Percentiles rank a stretch among this genome's conserved stretches.
phyloP scores from a whole-genome alignment of 2,329 filamentous ascomycete genomes.

The Fusarium citri region DNA sequence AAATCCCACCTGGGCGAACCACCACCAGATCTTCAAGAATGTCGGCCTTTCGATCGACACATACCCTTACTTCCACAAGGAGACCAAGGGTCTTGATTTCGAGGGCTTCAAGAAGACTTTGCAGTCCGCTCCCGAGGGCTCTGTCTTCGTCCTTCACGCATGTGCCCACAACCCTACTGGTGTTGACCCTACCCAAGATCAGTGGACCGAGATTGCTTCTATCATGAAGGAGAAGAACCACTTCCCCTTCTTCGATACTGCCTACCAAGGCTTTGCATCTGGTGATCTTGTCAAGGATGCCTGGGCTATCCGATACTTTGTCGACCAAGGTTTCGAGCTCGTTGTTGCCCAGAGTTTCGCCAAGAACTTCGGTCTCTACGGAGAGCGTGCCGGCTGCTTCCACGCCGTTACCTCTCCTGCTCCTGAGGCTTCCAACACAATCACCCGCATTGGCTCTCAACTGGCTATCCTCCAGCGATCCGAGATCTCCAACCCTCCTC shows the following conservation, averaged over 20 bases:
- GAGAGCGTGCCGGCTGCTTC: constrained; percentile 95
- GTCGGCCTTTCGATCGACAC: constrained; percentile 80
- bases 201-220: constrained; percentile 90
- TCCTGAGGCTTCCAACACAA: constrained; percentile 71
- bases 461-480: constrained; percentile 94
- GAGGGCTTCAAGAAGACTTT: constrained; percentile 84
- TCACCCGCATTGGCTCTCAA: constrained; percentile 81
- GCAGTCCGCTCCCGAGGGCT: constrained; percentile 76
- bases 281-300: constrained; percentile 87
- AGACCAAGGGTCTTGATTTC: constrained; percentile 92
- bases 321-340: constrained; percentile 90
- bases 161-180: constrained; percentile 99
- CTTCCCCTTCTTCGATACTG: constrained; percentile 98
- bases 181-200: constrained; percentile 91
- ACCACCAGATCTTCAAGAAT: constrained; percentile 98
- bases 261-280: constrained; percentile 97
- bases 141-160: constrained; percentile 90
- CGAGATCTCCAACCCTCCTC: constrained; percentile 96
- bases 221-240: constrained; percentile 82
- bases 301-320: constrained; percentile 93
- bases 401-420: constrained; percentile 86
- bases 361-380: constrained; percentile 98
- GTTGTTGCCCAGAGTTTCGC: constrained; percentile 93
- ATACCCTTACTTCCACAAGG: constrained; percentile 94
- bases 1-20: constrained; percentile 97